Evolutionary conservation across 306 rosid genomes (phyloP).

Genomic region (Fragaria iinumae): DNA sequence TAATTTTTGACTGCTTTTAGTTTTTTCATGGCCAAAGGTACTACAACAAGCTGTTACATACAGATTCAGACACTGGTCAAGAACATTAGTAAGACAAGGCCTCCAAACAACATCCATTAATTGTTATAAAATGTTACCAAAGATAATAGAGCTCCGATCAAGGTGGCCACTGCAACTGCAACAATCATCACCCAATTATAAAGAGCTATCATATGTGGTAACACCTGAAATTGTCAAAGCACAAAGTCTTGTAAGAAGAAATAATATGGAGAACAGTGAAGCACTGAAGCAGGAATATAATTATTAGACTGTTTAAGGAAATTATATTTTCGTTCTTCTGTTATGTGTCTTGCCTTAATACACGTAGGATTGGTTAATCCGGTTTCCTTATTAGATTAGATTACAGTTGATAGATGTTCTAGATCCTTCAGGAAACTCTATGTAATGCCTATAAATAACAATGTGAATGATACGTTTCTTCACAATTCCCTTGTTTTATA

Average conservation of each 20-base stretch:
- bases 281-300: background rate
- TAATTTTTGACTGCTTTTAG: background rate
- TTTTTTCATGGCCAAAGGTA: conserved; percentile 25
- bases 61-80: background rate
- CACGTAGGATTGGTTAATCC: too few species aligned
- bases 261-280: background rate
- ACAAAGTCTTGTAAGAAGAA: background rate
- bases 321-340: too few species aligned
- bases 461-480: background rate
- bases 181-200: conserved; percentile 3
- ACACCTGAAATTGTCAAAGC: conserved; percentile 9
- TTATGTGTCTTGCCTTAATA: too few species aligned
- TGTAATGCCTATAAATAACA: too few species aligned
- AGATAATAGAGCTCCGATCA: conserved; percentile 24
- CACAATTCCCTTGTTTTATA: background rate
- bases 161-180: conserved; percentile 22
- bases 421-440: too few species aligned
- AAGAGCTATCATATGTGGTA: conserved; percentile 7
- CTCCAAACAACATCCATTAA: background rate
- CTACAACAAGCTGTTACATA: conserved; percentile 15
- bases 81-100: background rate
- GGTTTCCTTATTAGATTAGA: too few species aligned
- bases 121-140: conserved; percentile 6
- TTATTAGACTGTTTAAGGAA: too few species aligned
- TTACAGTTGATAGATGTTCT: too few species aligned